phyloP scores from a whole-genome alignment of 768 basidiomycete species.

The Megacollybia marginata region DNA sequence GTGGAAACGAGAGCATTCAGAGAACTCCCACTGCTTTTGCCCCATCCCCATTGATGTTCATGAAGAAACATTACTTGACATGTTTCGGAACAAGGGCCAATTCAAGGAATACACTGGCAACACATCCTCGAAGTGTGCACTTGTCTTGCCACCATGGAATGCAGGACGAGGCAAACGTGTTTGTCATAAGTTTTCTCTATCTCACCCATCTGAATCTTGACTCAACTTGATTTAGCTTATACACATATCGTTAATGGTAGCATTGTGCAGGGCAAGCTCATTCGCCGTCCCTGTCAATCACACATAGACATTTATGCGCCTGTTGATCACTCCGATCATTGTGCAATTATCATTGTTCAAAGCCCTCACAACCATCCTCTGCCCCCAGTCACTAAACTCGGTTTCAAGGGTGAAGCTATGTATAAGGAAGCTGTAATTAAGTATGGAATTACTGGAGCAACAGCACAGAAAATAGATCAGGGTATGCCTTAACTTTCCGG shows the following conservation, averaged over 20 bases:
- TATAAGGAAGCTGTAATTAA: conserved; percentile 1
- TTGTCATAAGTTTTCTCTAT: conserved; percentile 1
- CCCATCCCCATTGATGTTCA: conserved; percentile 4
- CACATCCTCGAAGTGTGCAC: background rate
- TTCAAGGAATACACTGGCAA: background rate
- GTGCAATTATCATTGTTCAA: conserved; percentile 6
- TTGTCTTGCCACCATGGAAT: conserved; percentile 1
- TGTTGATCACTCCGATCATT: conserved; percentile 5
- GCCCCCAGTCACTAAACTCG: conserved; percentile 4
- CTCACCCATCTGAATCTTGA: too few relatives aligned
- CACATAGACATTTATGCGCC: conserved; percentile 7
- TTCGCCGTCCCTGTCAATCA: conserved; percentile 5
- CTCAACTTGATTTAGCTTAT: conserved; percentile 2
- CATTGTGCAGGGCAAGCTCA: conserved; percentile 6
- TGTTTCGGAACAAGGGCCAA: conserved; percentile 3
- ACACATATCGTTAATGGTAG: conserved; percentile 4
- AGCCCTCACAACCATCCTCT: conserved; percentile 10
- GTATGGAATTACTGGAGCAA: conserved; percentile 1
- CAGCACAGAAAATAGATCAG: conserved; percentile 5
- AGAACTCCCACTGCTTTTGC: conserved; percentile 1
- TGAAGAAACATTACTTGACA: conserved; percentile 2
- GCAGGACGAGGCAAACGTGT: conserved; percentile 1
- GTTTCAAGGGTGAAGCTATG: conserved; percentile 4
- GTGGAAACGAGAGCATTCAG: background rate
- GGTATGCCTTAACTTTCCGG: conserved; percentile 3